Conservation (phyloP, 2,329 filamentous ascomycete species). For the Podosphaera fusca region DNA sequence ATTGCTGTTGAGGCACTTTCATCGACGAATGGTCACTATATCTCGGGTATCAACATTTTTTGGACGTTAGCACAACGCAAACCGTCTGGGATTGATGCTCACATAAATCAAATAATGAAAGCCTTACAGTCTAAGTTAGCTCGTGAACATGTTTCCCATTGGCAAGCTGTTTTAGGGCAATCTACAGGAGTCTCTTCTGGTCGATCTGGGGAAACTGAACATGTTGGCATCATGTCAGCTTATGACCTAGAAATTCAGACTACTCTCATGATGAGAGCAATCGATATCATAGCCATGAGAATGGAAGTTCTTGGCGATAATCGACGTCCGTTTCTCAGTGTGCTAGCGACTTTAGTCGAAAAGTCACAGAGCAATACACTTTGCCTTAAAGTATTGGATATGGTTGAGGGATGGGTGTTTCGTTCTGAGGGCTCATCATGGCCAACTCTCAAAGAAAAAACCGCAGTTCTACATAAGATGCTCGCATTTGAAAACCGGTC, state of each 20-base stretch:
- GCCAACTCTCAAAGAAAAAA: conserved; percentile 96
- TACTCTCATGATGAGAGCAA: conserved; percentile 77
- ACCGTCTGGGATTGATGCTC: conserved; percentile 69
- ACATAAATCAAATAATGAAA: conserved; percentile 77
- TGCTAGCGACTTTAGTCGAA: conserved; percentile 83
- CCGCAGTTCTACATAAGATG: conserved; percentile 98
- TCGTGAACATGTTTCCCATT: conserved; percentile 73
- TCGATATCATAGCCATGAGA: conserved; percentile 73
- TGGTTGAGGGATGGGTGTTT: conserved; percentile 95
- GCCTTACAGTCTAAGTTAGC: conserved; percentile 78
- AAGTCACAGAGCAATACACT: conserved; percentile 72
- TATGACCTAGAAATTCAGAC: conserved; percentile 79
- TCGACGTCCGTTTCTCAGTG: conserved; percentile 78
- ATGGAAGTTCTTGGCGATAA: conserved; percentile 88
- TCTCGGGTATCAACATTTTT: conserved; percentile 75
- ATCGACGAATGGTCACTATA: conserved; percentile 40
- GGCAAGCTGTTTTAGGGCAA: conserved; percentile 32
- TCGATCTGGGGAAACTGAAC: conserved; percentile 24
- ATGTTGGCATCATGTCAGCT: conserved; percentile 35
- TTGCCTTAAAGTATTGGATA: conserved; percentile 76
- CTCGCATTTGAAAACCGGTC: conserved; percentile 70
- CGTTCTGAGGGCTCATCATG: conserved; percentile 68
- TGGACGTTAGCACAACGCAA: conserved; percentile 78
- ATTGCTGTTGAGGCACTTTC: conserved; percentile 74
- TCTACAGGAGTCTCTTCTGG: conserved; percentile 17